phyloP scores from a whole-genome alignment of 805 yeast genomes.

The Spathaspora sp. region DNA sequence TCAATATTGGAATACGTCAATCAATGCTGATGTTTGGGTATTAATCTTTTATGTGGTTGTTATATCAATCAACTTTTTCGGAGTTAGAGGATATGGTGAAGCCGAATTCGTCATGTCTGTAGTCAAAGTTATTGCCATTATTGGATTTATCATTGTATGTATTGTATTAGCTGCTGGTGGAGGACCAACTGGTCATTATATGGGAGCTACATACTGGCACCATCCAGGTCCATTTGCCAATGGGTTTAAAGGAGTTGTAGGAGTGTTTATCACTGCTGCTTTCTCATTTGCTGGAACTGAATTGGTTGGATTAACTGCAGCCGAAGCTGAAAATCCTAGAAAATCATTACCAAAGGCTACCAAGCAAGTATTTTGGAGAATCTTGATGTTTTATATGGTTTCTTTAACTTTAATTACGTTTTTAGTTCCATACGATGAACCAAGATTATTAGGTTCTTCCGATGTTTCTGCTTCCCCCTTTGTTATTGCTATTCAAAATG shows the following conservation, averaged over 20 bases:
- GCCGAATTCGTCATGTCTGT: constrained; percentile 61
- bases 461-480: constrained; percentile 71
- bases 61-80: constrained; percentile 31
- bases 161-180: constrained; percentile 55
- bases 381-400: constrained; percentile 64
- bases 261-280: constrained; percentile 75
- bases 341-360: constrained; percentile 67
- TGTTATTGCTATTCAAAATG: constrained; percentile 66
- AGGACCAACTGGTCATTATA: constrained; percentile 48
- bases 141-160: constrained; percentile 60
- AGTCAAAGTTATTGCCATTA: constrained; percentile 54
- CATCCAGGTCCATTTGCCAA: constrained; percentile 67
- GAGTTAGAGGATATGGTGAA: constrained; percentile 47
- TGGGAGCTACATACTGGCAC: constrained; percentile 59
- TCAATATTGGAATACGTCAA: constrained; percentile 28
- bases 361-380: constrained; percentile 83
- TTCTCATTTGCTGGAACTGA: constrained; percentile 77
- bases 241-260: constrained; percentile 65
- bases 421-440: constrained; percentile 64
- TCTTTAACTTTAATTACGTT: constrained; percentile 54
- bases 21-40: constrained; percentile 37
- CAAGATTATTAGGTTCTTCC: constrained; percentile 45
- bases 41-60: constrained; percentile 31
- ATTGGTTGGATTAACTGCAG: constrained; percentile 71
- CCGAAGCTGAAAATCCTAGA: constrained; percentile 70